Conservation (phyloP, 2,329 filamentous ascomycete species). For the Sclerotinia borealis region DNA sequence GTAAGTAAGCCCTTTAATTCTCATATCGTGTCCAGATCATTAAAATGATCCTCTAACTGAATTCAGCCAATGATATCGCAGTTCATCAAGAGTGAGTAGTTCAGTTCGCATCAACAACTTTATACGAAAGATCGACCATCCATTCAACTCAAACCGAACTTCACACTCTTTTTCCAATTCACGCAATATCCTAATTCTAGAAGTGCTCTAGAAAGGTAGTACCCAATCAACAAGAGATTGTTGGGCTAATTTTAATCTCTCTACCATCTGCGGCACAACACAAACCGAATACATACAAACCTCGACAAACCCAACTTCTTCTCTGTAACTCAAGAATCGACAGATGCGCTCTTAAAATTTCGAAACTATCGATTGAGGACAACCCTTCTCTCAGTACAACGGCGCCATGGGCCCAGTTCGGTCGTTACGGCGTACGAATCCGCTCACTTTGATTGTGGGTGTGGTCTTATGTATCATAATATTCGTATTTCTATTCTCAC, state of each 20-base stretch:
- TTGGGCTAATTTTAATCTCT: background rate
- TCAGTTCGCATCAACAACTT: background rate
- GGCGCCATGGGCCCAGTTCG: slow-evolving; percentile 55
- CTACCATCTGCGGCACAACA: slow-evolving; percentile 4
- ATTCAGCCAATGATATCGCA: background rate
- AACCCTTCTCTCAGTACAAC: slow-evolving; percentile 18
- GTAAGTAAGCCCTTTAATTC: background rate
- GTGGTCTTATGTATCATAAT: slow-evolving; percentile 66
- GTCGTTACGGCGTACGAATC: slow-evolving; percentile 71
- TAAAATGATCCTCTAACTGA: background rate
- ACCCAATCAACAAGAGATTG: background rate
- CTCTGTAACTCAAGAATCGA: slow-evolving; percentile 4
- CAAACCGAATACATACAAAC: background rate
- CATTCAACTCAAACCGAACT: background rate
- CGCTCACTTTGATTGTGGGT: slow-evolving; percentile 68
- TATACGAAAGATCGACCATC: background rate
- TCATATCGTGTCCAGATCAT: background rate
- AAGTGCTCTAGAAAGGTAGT: background rate
- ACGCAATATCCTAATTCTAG: background rate
- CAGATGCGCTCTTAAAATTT: slow-evolving; percentile 21
- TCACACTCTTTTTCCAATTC: background rate
- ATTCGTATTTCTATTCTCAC: slow-evolving; percentile 56
- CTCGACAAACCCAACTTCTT: background rate
- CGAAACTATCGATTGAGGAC: slow-evolving; percentile 27
- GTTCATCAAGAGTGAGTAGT: background rate